Base-by-base conservation (phyloP, 164 flowering plant species). In the Tinospora cordifolia region DNA sequence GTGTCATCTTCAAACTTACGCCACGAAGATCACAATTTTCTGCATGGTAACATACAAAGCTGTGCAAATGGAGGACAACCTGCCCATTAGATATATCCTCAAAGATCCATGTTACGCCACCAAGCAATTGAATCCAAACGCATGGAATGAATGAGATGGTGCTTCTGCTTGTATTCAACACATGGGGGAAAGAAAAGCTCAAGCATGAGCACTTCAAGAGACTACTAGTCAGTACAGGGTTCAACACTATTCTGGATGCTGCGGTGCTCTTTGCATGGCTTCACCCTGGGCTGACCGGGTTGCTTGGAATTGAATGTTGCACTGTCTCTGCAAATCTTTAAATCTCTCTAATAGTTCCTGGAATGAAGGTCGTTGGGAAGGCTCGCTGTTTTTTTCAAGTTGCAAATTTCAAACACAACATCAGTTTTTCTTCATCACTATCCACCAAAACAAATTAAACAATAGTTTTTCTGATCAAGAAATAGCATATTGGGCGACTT, bases 321-420 rank as follows among this genome's bases (percentile, higher is more conserved):
- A 79, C 58, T 88, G 86, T 76, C 86, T 87, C 72, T 87, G 91
- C 63, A 90, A 62, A 65, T 88, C 90, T 75, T 82, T 86, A 19
- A 91, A 83, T 78, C 69, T 87, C 46, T 87, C 92, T 75, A 91
- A 69, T 49, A 91, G 79, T 76, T 87, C 95, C 67, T 88, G 93
- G 83, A 91, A 89, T 13, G 88, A 54, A 19, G 94, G 94, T 62
- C 97, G 84, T 41, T 54, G 27, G 26, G 78, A 78, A 36, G 93
- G 84, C 44, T 90, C 95, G 71, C 97, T 91, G 87, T 13, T 70
- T 70, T 70, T 66, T 8, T 65, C 26, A 73, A 66, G 69, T 63
- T 21, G 39, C 14, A 60, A 54, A 46, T 36, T 15, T 64, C 69
- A 40, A 59, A 38, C 47, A 36, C 25, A 15, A 49, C 15, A 17